Evolutionary conservation across 345 rosid species (phyloP), one percentile per base, ranked within the genome.

Genomic region (Corchorus olitorius): DNA sequence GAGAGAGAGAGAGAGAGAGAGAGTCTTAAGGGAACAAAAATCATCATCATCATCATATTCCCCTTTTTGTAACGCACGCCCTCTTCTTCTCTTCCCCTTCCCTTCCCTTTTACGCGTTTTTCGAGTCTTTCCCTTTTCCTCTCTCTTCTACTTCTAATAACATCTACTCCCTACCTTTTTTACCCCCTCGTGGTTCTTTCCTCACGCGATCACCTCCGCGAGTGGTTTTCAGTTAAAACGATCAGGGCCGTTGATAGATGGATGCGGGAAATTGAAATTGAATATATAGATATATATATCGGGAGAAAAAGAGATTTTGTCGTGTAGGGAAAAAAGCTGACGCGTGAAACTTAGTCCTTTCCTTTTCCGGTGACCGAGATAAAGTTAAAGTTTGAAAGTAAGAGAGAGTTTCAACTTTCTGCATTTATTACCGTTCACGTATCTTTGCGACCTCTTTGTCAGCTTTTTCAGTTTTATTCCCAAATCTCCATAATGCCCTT

Each of bases 81-180:
- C 90, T 84, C 63, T 53, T 6, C 43, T 39, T 6, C 20, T 17
- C 4, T 5, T 2, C 14, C 6, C 3, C 54, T 46, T 67, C 82
- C 77, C 91, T 87, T 80, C 76, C 76, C 89, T 76, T 89, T 83
- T 86, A 92, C 97, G 92, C 93, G 91, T 90, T 83, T 85, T 61
- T 85, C 84, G 85, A 88, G 82, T 68, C 50, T 87, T 77, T 50
- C 65, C 79, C 66, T 73, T 79, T 0, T 4, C 77, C 6, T 2
- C 27, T 45, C 64, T 76, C 81, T 61, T 75, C 65, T 74, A 20
- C 17, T 15, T 14, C 54, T 3, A 5, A 12, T 4, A 11, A 70
- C 53, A 54, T 65, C 60, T n/a, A 8, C 33, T 46, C 63, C 12
- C n/a, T 60, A 58, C 13, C 13, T 10, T 14, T 43, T 50, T 37